These are phyloP conservation scores for Penicillium sp. DNA, from an alignment of 2,329 filamentous ascomycete species.

Conservation along the genomic window DNA sequence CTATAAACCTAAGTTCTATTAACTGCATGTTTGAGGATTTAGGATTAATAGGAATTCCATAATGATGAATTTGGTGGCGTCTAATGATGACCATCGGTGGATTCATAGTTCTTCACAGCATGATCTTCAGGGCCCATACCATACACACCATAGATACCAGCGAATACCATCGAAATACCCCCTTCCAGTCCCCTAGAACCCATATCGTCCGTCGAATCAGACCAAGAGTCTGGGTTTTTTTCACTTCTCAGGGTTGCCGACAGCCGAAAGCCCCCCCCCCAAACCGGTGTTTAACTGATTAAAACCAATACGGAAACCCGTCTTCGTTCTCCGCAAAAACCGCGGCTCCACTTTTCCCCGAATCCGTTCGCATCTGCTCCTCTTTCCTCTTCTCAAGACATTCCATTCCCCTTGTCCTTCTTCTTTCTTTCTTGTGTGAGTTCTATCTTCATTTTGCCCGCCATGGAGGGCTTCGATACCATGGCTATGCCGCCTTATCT, in stretches of 20 bases:
- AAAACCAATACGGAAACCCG: slow-evolving; percentile 6
- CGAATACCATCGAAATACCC: background rate
- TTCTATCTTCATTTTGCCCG: slow-evolving; percentile 12
- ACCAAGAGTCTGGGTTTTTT: no score
- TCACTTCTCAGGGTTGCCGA: background rate
- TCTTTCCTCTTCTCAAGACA: slow-evolving; percentile 1
- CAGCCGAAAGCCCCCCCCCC: background rate
- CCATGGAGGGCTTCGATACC: slow-evolving; percentile 60
- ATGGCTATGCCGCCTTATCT: slow-evolving; percentile 62
- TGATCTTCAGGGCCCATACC: slow-evolving; percentile 10
- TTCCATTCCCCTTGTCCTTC: slow-evolving; percentile 5
- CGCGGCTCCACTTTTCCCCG: slow-evolving; percentile 30
- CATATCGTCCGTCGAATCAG: no score
- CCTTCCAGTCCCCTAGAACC: background rate
- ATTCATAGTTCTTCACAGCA: background rate
- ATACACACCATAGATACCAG: background rate
- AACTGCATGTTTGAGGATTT: no score
- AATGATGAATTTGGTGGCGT: background rate
- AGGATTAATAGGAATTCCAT: background rate
- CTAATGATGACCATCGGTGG: background rate
- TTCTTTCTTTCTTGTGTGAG: slow-evolving; percentile 4
- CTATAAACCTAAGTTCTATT: background rate
- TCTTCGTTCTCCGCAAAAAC: slow-evolving; percentile 29
- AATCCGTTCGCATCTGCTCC: slow-evolving; percentile 22
- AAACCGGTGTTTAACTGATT: background rate